Evolutionary conservation across 164 flowering plant species (phyloP).

Genomic region (Vitis vinifera): DNA sequence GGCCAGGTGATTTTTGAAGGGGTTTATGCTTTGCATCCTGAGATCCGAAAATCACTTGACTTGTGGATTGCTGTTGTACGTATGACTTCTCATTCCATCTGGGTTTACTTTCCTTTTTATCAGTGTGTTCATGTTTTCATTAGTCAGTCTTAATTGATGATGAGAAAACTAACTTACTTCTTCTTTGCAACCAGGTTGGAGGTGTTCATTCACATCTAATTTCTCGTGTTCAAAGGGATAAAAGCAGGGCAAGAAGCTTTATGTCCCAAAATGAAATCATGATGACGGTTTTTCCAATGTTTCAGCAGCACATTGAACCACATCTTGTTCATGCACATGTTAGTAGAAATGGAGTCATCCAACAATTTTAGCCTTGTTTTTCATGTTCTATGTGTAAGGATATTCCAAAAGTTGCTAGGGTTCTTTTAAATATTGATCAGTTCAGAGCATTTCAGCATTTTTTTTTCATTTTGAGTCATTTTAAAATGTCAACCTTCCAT

Average conservation of each 20-base stretch:
- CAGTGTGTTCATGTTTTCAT: background rate
- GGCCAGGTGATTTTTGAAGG: constrained; percentile 95
- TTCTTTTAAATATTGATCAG: background rate
- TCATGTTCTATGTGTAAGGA: background rate
- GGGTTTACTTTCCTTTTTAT: constrained; percentile 12
- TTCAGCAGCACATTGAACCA: constrained; percentile 96
- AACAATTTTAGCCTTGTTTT: background rate
- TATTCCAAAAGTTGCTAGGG: background rate
- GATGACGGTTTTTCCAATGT: constrained; percentile 96
- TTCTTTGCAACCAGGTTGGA: constrained; percentile 69
- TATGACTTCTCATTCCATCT: constrained; percentile 11
- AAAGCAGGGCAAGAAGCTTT: constrained; percentile 71
- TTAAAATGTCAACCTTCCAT: background rate
- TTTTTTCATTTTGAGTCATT: background rate
- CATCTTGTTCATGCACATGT: constrained; percentile 99
- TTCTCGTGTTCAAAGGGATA: constrained; percentile 97
- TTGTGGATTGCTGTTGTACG: constrained; percentile 99
- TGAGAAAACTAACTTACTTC: background rate
- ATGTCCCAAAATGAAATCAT: constrained; percentile 92
- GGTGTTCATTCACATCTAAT: constrained; percentile 99
- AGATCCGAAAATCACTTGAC: constrained; percentile 81
- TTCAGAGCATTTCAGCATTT: background rate
- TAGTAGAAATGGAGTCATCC: constrained; percentile 32
- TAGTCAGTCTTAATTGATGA: background rate
- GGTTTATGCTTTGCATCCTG: constrained; percentile 96